Conservation (phyloP, 1,139 yeast species). For the Lodderomyces pseudojiufengensis region DNA sequence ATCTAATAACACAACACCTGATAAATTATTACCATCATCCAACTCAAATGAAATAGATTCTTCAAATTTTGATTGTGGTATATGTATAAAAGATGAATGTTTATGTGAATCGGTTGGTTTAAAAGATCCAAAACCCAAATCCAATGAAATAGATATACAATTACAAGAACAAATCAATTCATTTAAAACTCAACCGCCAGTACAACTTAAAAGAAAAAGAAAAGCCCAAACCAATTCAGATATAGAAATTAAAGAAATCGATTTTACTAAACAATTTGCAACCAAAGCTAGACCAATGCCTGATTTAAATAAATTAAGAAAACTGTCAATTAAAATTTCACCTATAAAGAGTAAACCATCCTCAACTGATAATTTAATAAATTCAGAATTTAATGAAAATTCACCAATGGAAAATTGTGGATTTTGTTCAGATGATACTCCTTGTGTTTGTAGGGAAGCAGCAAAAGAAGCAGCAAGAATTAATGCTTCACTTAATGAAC, state of each 20-base stretch:
- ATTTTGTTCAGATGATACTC: constrained; percentile 87
- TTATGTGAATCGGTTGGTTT: constrained; percentile 66
- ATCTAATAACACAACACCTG: constrained; percentile 16
- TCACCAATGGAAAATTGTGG: constrained; percentile 82
- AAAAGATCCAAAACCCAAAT: constrained; percentile 21
- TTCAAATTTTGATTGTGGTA: constrained; percentile 53
- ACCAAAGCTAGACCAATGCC: constrained; percentile 36
- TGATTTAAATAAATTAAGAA: constrained; percentile 29
- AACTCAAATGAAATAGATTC: constrained; percentile 5
- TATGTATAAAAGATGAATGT: constrained; percentile 67
- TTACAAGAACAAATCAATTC: constrained; percentile 34
- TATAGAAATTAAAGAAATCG: constrained; percentile 37
- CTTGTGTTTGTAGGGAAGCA: constrained; percentile 88
- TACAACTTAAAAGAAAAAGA: constrained; percentile 44
- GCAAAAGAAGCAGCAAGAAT: constrained; percentile 55
- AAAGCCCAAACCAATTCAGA: constrained; percentile 14
- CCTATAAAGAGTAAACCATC: constrained; percentile 5
- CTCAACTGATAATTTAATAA: background rate
- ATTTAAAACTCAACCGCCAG: constrained; percentile 60
- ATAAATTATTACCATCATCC: constrained; percentile 1
- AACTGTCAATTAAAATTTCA: constrained; percentile 1
- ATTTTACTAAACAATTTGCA: constrained; percentile 49
- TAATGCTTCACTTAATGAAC: constrained; percentile 24
- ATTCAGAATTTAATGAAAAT: constrained; percentile 29
- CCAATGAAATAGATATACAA: constrained; percentile 7